Conservation (phyloP, 2,329 filamentous ascomycete species). For the Microsporum audouinii region DNA sequence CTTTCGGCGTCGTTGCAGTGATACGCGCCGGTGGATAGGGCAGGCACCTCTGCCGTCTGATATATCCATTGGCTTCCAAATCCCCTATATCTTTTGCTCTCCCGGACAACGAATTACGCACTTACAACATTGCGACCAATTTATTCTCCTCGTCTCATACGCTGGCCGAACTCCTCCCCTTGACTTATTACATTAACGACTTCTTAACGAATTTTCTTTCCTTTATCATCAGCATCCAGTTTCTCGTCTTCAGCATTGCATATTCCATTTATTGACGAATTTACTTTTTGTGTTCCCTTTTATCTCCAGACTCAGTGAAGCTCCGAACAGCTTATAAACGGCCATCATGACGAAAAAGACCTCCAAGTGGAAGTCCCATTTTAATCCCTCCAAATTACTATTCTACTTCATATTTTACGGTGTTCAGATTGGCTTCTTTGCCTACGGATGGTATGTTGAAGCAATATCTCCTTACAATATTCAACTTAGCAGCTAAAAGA, state of each 20-base stretch:
- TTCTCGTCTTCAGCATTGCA: not conserved
- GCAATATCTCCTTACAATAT: not conserved
- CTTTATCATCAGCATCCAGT: not conserved
- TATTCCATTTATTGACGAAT: not conserved
- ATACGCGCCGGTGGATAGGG: not conserved
- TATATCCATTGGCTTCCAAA: not conserved
- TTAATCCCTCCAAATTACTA: conserved; percentile 57
- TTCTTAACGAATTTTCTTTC: not conserved
- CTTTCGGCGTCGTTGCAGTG: not conserved
- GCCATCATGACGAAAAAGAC: conserved; percentile 1
- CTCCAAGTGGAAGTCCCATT: conserved; percentile 40
- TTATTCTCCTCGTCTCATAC: not conserved
- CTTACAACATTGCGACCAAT: not conserved
- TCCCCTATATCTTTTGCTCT: not conserved
- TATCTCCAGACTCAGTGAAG: not conserved
- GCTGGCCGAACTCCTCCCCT: not conserved
- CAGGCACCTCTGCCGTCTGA: not conserved
- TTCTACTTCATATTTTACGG: conserved; percentile 77
- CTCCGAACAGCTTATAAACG: not conserved
- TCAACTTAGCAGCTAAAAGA: not conserved
- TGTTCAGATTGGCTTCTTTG: conserved; percentile 68
- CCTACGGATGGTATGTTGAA: conserved; percentile 62
- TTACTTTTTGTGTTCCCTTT: not conserved
- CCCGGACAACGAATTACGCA: not conserved
- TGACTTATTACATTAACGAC: not conserved